Base-by-base conservation (phyloP, 2,329 filamentous ascomycete genomes). In the Claviceps lovelessii region DNA sequence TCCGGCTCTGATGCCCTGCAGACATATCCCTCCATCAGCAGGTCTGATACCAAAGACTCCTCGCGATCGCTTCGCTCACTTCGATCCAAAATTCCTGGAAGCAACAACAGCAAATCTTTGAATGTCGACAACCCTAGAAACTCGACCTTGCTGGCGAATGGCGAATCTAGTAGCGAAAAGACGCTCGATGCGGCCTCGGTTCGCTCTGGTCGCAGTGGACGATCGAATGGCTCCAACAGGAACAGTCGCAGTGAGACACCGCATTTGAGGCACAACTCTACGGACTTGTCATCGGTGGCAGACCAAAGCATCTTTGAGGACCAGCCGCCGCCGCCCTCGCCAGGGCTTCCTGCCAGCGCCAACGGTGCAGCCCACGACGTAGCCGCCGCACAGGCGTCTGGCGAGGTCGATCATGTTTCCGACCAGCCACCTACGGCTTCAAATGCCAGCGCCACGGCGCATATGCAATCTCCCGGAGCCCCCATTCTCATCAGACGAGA, bases 351-450 rank as follows among this genome's bases (percentile, higher is more conserved):
- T 28, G 84, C 90, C 29, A 78, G 82, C 46, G 85, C 86, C 59
- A 85, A 83, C 62, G 74, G 79, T 49, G 87, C 86, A 54, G 83
- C 88, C 61, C 84, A 88, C 64, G 85, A 90, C 68, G 82, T 95
- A 47, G 80, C 79, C 64, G 85, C 85, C 49, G 90, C 90, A 47
- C 87, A 94, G 69, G 82, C 86, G 53, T 86, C 83, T 51, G 90
- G 91, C 55, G 93, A 98, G 69, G 90, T 98, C 46, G 93, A 95
- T 64, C 84, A 90, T 61, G 90, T 98, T 23, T 97, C 91, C 15
- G 93, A 97, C 65, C 85, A 85, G 57, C 91, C 90, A 33, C 90
- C 89, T 2, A 82, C 82, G 11, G 85, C 85, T 15, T 51, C 51
- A 63, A 69, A 70, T 29, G 78, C 79, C 59, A 73, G 81, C 68